phyloP scores from a whole-genome alignment of 768 basidiomycete species.

The Macrolepiota fuliginosa region DNA sequence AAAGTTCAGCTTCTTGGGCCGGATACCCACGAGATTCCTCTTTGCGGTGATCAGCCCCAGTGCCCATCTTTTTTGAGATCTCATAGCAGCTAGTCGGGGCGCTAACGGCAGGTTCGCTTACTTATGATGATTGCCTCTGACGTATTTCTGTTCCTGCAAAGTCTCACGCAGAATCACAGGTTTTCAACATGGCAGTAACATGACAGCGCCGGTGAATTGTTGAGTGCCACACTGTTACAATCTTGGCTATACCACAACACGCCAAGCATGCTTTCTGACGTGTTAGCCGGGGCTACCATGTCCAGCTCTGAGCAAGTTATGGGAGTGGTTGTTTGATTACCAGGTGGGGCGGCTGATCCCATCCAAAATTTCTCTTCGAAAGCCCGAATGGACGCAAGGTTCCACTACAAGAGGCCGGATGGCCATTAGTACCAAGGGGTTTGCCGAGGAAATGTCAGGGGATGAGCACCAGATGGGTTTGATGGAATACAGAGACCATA shows the following conservation, averaged over 20 bases:
- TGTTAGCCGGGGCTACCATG: neutral
- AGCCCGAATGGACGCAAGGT: no score
- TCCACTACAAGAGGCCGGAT: neutral
- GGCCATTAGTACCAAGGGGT: neutral
- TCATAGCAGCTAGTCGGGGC: neutral
- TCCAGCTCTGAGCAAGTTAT: constrained; percentile 1
- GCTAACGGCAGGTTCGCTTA: neutral
- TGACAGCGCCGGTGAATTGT: neutral
- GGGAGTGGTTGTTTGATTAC: neutral
- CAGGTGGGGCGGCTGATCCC: constrained; percentile 5
- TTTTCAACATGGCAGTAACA: neutral
- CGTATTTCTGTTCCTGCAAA: neutral
- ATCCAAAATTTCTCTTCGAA: neutral
- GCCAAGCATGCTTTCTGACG: neutral
- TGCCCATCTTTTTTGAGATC: neutral
- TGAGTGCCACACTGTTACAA: neutral
- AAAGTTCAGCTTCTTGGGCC: neutral
- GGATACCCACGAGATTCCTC: neutral
- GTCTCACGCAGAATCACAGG: neutral
- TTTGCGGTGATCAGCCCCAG: neutral
- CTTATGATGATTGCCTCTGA: neutral
- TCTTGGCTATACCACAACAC: neutral
- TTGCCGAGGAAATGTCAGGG: neutral
- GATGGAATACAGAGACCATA: neutral
- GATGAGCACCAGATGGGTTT: neutral